Base-by-base conservation (phyloP, 1,284 basidiomycete species). In the Ustilago tritici region DNA sequence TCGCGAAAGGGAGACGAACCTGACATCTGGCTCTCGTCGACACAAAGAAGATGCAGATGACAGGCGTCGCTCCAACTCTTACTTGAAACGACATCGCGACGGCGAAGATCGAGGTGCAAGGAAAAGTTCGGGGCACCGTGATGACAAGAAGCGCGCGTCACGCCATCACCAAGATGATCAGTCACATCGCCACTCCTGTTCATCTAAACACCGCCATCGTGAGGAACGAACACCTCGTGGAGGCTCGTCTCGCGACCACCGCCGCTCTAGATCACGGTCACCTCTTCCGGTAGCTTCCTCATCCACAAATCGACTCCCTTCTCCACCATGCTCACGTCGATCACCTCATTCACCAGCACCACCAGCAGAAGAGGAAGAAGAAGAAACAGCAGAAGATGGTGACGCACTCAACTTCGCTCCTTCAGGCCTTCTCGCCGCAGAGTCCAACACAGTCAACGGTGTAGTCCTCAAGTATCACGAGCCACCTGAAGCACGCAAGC, bases 381-480 rank as follows among this genome's bases (percentile, higher is more conserved):
- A 28, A 6, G 66, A 64, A 14, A 68, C 54, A n/a, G 56, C 60
- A 2, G 52, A 28, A 54, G 73, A 70, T 11, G 49, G 69, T 11
- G 57, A 67, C 15, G 80, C 95, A 86, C 95, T 95, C 2, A 94
- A 97, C 85, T 97, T 97, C 86, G 90, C 88, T 11, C 90, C 90
- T 6, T 97, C 94, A 1, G 97, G 97, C 8, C 89, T 97, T 12
- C 90, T 99, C 28, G 97, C 96, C 0, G 95, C 95, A 6, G 97
- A 82, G 41, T 79, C 76, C 50, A 86, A 86, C 62, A 94, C 84
- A 80, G 92, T 93, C 11, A 91, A 91, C 61, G 94, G 92, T 64
- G 93, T 95, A 1, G 91, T 96, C 46, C 88, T 99, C 70, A 99
- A 99, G 87, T 99, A 99, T 86, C 96, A 98, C 81, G 97, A 99